phyloP scores from a whole-genome alignment of 176 grass and related monocot species.

The Avena atlantica region DNA sequence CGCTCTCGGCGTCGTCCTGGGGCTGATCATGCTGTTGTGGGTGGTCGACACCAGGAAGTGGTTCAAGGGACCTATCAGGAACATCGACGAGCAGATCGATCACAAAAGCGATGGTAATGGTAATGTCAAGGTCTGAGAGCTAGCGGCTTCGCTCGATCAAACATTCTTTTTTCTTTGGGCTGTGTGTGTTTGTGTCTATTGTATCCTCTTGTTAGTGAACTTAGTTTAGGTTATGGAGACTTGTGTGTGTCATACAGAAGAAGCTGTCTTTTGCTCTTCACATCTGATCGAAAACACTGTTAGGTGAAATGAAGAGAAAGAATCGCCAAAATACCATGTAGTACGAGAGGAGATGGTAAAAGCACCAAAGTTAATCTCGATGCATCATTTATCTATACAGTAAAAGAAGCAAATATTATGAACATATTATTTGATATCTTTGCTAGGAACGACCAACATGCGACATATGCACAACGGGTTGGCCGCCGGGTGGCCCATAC shows the following conservation, averaged over 20 bases:
- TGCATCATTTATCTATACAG: too few relatives aligned
- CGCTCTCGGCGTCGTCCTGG: conserved; percentile 61
- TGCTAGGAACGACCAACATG: too few relatives aligned
- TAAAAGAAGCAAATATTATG: too few relatives aligned
- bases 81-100: conserved; percentile 59
- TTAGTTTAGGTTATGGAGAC: conserved; percentile 13
- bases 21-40: conserved; percentile 90
- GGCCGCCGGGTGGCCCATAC: too few relatives aligned
- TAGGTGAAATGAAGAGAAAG: too few relatives aligned
- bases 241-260: background rate
- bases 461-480: too few relatives aligned
- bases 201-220: background rate
- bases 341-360: too few relatives aligned
- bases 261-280: too few relatives aligned
- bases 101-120: background rate
- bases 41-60: conserved; percentile 83
- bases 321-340: too few relatives aligned
- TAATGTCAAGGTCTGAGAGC: conserved; percentile 55
- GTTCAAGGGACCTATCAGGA: conserved; percentile 91
- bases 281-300: too few relatives aligned
- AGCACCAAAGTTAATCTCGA: too few relatives aligned
- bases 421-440: too few relatives aligned
- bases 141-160: background rate
- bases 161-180: background rate
- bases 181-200: background rate